Percentiles rank a stretch among this genome's conserved stretches.
These are phyloP conservation scores for Aspergillus sp. DNA, from an alignment of 2,329 filamentous ascomycete genomes.

Conservation along the genomic window DNA sequence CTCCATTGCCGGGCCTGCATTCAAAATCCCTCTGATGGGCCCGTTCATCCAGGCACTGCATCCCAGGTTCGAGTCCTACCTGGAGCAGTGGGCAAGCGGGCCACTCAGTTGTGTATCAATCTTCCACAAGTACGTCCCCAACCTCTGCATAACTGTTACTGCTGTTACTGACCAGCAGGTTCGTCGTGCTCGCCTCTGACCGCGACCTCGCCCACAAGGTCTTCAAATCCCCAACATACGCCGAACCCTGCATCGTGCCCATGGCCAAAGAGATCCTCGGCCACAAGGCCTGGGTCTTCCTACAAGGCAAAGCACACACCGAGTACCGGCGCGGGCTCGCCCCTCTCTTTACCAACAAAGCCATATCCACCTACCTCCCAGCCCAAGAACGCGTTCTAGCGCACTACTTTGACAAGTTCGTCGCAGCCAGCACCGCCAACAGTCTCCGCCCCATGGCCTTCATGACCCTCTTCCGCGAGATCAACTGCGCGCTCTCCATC, in stretches of 20 bases:
- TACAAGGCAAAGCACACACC: constrained; percentile 83
- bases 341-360: constrained; percentile 80
- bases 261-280: constrained; percentile 83
- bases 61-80: constrained; percentile 80
- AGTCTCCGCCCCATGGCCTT: constrained; percentile 70
- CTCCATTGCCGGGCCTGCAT: constrained; percentile 66
- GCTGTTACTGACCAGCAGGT: constrained; percentile 52
- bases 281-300: constrained; percentile 85
- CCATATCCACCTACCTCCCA: constrained; percentile 80
- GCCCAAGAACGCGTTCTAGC: constrained; percentile 83
- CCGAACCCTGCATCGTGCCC: constrained; percentile 89
- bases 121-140: constrained; percentile 75
- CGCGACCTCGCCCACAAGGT: constrained; percentile 89
- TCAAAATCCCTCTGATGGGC: constrained; percentile 76
- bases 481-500: constrained; percentile 86
- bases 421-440: constrained; percentile 67
- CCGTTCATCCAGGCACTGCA: constrained; percentile 84
- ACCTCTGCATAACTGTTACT: no score
- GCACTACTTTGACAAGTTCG: constrained; percentile 72
- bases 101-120: constrained; percentile 88
- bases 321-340: constrained; percentile 92
- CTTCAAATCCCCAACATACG: constrained; percentile 80
- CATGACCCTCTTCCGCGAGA: constrained; percentile 81
- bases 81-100: constrained; percentile 83
- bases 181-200: constrained; percentile 87